Evolutionary conservation across 2,329 filamentous ascomycete genomes (phyloP), one percentile per base, ranked within the genome.

Genomic region (Paracoccidioides lutzii): DNA sequence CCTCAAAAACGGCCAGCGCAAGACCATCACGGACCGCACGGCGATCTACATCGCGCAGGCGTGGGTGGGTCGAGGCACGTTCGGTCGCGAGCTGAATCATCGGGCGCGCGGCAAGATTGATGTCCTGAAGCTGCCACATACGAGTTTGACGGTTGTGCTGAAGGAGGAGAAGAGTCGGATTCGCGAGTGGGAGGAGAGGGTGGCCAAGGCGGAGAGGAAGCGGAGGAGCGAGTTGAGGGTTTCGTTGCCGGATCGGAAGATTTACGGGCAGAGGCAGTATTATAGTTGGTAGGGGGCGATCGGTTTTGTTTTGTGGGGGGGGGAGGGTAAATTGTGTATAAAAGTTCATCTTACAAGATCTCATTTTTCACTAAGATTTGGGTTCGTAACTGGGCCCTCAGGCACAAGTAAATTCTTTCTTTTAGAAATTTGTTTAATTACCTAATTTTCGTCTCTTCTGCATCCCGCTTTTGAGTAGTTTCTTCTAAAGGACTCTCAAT

Each of bases 131-230:
- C 83, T 83, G 61, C 88, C 88, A 0, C 81, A 82, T 62, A 88
- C 91, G 35, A 88, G 79, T 61, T 80, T 96, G 58, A 83, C 84
- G 0, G 74, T 98, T 40, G 70, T 95, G 12, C 75, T 98, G 67
- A 98, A 97, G 75, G 93, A 98, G 69, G 90, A 97, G 71, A 87
- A 86, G 71, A 95, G 93, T 5, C 79, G 90, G 55, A 83, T 96
- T 65, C 81, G 93, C 58, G 80, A 90, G 67, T 81, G 85, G 66
- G 78, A 88, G 56, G 90, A 96, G 66, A 82, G 84, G 57, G 79
- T 88, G 67, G 83, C 83, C 62, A 91, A 88, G 76, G 78, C 85
- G 64, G 80, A 83, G 64, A 91, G 88, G 75, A 79, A 86, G 69
- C 77, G 80, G 55, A 83, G 83, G 66, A 80, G 83, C 59, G 87